Conservation (phyloP, 2,329 filamentous ascomycete species). For the Penicillium palitans region DNA sequence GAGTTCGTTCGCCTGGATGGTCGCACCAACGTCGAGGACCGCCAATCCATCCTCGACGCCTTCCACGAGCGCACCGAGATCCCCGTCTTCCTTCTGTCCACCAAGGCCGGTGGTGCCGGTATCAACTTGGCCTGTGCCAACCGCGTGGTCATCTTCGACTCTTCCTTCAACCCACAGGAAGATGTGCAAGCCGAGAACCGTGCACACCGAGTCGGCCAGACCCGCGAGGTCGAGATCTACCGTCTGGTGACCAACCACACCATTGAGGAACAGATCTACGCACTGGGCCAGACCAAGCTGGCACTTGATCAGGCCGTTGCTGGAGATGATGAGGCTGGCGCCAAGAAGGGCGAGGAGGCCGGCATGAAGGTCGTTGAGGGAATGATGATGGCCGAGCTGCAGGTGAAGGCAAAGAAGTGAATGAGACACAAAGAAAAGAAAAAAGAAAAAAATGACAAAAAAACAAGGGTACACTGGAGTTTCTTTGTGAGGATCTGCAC, state of each 20-base stretch:
- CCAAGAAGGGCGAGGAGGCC: constrained; percentile 51
- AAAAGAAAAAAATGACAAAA: background rate
- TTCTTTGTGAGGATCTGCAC: constrained; percentile 12
- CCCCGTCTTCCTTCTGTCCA: constrained; percentile 88
- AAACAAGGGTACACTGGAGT: background rate
- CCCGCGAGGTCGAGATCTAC: constrained; percentile 83
- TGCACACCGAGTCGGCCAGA: constrained; percentile 92
- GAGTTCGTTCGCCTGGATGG: constrained; percentile 85
- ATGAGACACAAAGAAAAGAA: constrained; percentile 17
- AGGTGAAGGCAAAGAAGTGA: constrained; percentile 9
- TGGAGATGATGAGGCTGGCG: constrained; percentile 57
- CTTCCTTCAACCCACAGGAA: constrained; percentile 96
- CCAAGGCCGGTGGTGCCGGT: constrained; percentile 91
- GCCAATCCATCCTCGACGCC: constrained; percentile 83
- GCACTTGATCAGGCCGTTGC: constrained; percentile 77
- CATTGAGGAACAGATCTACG: constrained; percentile 91
- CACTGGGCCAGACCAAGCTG: constrained; percentile 88
- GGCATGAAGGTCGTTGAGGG: constrained; percentile 52
- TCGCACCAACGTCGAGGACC: constrained; percentile 74
- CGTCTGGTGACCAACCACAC: constrained; percentile 77
- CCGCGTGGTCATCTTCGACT: constrained; percentile 97
- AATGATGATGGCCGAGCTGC: constrained; percentile 50
- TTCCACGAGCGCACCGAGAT: constrained; percentile 77
- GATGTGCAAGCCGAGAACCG: constrained; percentile 98
- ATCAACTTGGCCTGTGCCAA: constrained; percentile 96